Evolutionary conservation across 768 basidiomycete species (phyloP), one percentile per base, ranked within the genome.

Genomic region (Serendipita vermifera): DNA sequence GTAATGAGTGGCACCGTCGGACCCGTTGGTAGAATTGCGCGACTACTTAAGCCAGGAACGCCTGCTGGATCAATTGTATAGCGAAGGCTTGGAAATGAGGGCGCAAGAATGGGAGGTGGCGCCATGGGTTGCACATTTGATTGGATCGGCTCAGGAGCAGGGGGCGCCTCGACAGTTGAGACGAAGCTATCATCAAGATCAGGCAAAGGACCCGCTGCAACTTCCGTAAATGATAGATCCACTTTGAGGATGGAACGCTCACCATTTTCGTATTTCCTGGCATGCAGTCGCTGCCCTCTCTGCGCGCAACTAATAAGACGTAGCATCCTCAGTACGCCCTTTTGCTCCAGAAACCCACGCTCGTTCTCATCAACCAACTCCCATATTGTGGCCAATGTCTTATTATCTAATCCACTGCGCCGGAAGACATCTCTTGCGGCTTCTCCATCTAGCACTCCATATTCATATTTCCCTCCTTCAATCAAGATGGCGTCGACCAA

Each of bases 281-380:
- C 29, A 5, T 57, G 56, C 24, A 57, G 24, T 15, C 33, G 56
- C 20, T 33, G 32, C 14, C 43, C 43, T n/a, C 43, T 22, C 22
- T 57, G 56, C 13, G 56, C 56, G 48, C 48, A 48, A 38, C 56
- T 57, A 48, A 57, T 57, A 3, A 57, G 41, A 3, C 56, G 56
- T 15, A 57, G 41, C 4, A 48, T 48, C 26, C 43, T 9, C 29
- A 33, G 33, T 11, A 57, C 24, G 46, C 51, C 56, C 11, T 24
- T 13, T 15, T 22, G 35, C 13, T 29, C 48, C 41, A 57, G 32
- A 35, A 57, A 57, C 7, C 56, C 56, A 17, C 48, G 33, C 33
- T 57, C 27, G 6, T 20, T 32, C 24, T 53, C 48, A 31, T 57
- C 56, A 9, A 48, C 56, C 17, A 57, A 27, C 33, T 57, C 43